phyloP scores from a whole-genome alignment of 495 filamentous ascomycete genomes.

The Aspergillus steynii region DNA sequence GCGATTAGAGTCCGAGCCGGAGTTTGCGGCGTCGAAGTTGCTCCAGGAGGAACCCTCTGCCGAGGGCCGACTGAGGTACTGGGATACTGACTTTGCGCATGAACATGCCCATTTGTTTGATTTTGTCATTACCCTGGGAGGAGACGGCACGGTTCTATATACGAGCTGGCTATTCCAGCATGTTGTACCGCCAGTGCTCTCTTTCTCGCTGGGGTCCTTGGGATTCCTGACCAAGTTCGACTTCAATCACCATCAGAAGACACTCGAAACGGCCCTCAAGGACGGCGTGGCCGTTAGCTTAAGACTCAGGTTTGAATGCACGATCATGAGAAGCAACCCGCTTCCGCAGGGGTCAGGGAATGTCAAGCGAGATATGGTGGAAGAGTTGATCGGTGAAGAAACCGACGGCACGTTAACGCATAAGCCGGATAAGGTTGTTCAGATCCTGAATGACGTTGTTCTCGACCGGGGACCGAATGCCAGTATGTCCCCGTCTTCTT shows the following conservation, averaged over 20 bases:
- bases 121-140: conserved; percentile 91
- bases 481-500: conserved; percentile 51
- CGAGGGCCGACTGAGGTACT: conserved; percentile 68
- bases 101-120: conserved; percentile 85
- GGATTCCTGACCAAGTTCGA: conserved; percentile 98
- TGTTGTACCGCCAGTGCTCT: conserved; percentile 91
- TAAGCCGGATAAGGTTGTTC: conserved; percentile 73
- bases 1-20: conserved; percentile 64
- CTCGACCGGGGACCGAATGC: conserved; percentile 90
- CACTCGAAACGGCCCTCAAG: conserved; percentile 68
- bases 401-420: conserved; percentile 79
- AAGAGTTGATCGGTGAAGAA: conserved; percentile 85
- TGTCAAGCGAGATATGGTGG: conserved; percentile 68
- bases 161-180: conserved; percentile 96
- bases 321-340: conserved; percentile 80
- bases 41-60: conserved; percentile 56
- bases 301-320: conserved; percentile 87
- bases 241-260: conserved; percentile 70
- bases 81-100: conserved; percentile 76
- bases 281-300: conserved; percentile 90
- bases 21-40: conserved; percentile 68
- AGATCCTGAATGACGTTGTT: conserved; percentile 92
- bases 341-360: conserved; percentile 26
- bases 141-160: conserved; percentile 94
- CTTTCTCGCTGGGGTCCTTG: conserved; percentile 86